These are phyloP conservation scores for Cadophora malorum DNA, from an alignment of 2,329 filamentous ascomycete genomes.

Conservation along the genomic window DNA sequence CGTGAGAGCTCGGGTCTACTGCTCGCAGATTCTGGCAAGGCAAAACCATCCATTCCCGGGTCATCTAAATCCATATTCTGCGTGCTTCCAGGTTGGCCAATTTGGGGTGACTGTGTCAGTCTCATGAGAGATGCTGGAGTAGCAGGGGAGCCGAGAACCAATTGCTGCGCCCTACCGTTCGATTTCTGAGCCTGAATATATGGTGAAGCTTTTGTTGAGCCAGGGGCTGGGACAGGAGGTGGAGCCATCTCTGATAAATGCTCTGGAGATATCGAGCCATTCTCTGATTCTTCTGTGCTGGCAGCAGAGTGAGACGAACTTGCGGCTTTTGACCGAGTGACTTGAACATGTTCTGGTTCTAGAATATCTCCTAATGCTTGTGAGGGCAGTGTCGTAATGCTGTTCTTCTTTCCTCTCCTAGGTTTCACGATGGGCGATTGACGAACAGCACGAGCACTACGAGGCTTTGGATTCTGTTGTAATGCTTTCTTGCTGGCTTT, in stretches of 20 bases:
- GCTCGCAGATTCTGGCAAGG: conserved; percentile 75
- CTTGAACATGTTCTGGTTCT: conserved; percentile 44
- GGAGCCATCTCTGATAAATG: conserved; percentile 70
- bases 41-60: conserved; percentile 67
- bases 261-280: conserved; percentile 69
- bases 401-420: conserved; percentile 52
- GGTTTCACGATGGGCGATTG: conserved; percentile 50
- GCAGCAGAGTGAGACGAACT: conserved; percentile 41
- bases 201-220: conserved; percentile 70
- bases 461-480: conserved; percentile 37
- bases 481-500: conserved; percentile 39
- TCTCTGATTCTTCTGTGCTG: conserved; percentile 63
- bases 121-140: conserved; percentile 91
- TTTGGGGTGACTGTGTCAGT: conserved; percentile 53
- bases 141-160: conserved; percentile 62
- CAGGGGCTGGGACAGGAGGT: conserved; percentile 69
- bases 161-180: conserved; percentile 46
- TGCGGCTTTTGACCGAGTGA: conserved; percentile 48
- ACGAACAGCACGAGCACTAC: conserved; percentile 42
- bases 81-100: conserved; percentile 47
- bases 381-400: conserved; percentile 49
- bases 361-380: conserved; percentile 49
- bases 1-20: conserved; percentile 56
- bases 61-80: conserved; percentile 56
- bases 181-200: conserved; percentile 64